Evolutionary conservation across 495 filamentous ascomycete genomes (phyloP), one percentile per base, ranked within the genome.

Genomic region (Patellaria atrata): DNA sequence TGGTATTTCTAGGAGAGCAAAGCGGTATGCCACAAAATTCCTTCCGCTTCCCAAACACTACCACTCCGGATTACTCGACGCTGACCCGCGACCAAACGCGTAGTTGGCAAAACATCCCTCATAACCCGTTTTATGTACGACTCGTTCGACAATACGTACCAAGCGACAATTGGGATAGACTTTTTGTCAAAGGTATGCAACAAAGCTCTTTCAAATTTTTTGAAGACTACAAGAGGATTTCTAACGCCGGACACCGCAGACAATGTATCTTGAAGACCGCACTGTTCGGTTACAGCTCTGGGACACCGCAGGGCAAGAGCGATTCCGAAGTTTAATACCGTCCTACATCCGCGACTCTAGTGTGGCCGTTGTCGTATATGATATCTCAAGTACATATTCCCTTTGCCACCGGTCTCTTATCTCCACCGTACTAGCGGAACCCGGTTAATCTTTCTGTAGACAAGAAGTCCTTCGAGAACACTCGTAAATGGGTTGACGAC

Each of bases 91-190:
- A 35, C 58, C 35, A 25, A 22, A 9, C 22, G 5, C 30, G 18
- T 28, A 94, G 89, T 97, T 38, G 89, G 89, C 45, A 97, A 97
- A 65, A 97, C 89, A 23, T 96, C 91, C 27, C 63, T 97, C 52
- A 97, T 97, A 56, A 97, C 89, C 35, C 78, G 89, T 38, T 97
- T 97, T 65, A 97, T 97, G 89, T 97, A 97, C 68, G 89, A 97
- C 62, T 94, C 89, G 22, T 97, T 97, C 71, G 91, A 97, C 67
- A 94, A 92, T 64, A 96, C 86, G 72, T 97, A 97, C 61, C 89
- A 97, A 62, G 89, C 89, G 27, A 97, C 89, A 35, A 97, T 97
- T 52, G 89, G 89, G 56, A 97, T 97, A 62, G 89, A 97, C 64
- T 97, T 97, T 55, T 75, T 97, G 44, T 94, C 86, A 44, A 97